Evolutionary conservation across 2,329 filamentous ascomycete species (phyloP), one percentile per base, ranked within the genome.

Genomic region (Botryotinia calthae): DNA sequence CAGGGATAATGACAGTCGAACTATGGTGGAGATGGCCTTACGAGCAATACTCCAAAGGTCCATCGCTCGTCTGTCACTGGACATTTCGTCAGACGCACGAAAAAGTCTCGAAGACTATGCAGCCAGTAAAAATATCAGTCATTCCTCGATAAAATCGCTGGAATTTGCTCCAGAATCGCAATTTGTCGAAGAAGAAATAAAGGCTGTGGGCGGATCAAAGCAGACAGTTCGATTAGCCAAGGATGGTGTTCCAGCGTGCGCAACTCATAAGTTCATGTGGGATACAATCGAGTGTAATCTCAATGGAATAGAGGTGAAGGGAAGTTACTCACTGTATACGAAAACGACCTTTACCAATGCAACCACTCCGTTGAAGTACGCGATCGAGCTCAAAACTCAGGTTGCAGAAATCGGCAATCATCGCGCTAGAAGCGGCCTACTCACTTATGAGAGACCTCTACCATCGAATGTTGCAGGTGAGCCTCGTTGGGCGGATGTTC

Each of bases 71-170:
- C 40, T 63, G 18, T 42, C n/a, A 63, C 9, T 10, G 9, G n/a
- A 63, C 2, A 63, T 4, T 63, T 44, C 37, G 14, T 22, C 40
- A 8, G 25, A 44, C 40, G n/a, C 37, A 63, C 37, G 9, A 20
- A 0, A 20, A 28, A 42, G 40, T 9, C 14, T 28, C 9, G 4
- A 62, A 10, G 10, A 62, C 59, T 62, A 42, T 44, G 2, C 1
- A 16, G 9, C 1, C 2, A 42, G 4, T 14, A 14, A 14, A 20
- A 9, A 20, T 5, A n/a, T 25, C 12, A 0, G 16, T 16, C 6
- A 42, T 42, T 5, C 18, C 37, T 5, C 2, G 9, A 9, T 16
- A 1, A 44, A 44, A 1, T 20, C n/a, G 1, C 28, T 40, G 18
- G 3, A 6, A 42, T 63, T 63, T 18, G 61, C 37, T 18, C 14